Evolutionary conservation across 192 early-diverging fungal genomes (phyloP).

Genomic region (Backusella australiensis): DNA sequence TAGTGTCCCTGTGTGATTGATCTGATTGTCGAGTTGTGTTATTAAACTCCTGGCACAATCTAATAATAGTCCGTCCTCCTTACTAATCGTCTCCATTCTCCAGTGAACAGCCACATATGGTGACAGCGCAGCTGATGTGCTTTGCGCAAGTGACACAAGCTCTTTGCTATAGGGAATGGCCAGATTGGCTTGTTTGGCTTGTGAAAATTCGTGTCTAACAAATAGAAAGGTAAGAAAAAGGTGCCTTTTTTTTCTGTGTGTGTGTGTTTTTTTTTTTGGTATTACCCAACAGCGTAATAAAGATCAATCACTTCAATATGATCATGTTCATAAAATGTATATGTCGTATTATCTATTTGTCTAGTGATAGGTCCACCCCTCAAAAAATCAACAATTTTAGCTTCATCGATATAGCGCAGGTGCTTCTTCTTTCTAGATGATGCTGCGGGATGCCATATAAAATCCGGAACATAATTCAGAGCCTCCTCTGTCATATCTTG

Average conservation of each 20-base stretch:
- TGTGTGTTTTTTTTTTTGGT: neutral
- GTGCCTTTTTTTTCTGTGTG: neutral
- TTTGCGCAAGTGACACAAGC: conserved; percentile 2
- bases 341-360: neutral
- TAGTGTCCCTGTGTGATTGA: conserved; percentile 10
- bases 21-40: neutral
- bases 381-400: neutral
- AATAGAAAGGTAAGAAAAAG: neutral
- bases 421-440: neutral
- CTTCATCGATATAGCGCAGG: neutral
- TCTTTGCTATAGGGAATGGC: conserved; percentile 27
- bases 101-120: conserved; percentile 38
- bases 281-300: conserved; percentile 36
- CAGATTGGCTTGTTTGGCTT: conserved; percentile 14
- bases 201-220: conserved; percentile 30
- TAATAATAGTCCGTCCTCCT: conserved; percentile 13
- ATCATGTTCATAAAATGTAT: neutral
- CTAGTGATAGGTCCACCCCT: neutral
- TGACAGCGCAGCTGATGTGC: conserved; percentile 1
- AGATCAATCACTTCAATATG: conserved; percentile 32
- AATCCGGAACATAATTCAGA: neutral
- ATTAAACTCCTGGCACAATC: conserved; percentile 29
- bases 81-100: conserved; percentile 26
- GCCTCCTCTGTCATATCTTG: neutral
- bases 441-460: neutral